Base-by-base conservation (phyloP, 2,329 filamentous ascomycete genomes). In the Alternaria triticimaculans region DNA sequence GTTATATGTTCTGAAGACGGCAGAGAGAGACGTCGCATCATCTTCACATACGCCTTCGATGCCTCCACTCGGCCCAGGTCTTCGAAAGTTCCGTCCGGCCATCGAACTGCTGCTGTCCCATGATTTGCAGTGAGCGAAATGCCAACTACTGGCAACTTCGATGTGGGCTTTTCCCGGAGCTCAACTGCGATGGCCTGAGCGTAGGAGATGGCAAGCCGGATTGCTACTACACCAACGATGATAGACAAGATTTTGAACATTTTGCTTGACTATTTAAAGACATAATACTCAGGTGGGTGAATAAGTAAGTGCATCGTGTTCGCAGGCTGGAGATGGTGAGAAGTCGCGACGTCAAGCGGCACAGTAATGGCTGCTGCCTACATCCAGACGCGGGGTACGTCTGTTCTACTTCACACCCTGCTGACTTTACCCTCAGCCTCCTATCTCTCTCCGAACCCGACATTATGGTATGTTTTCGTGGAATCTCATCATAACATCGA, bases 381-480 rank as follows among this genome's bases (percentile, higher is more conserved):
- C 15, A 5, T 18, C 9, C 15, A 10, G 37, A 5, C 5, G 37
- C 37, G 37, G 37, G 37, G 37, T 41, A 41, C 37, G 37, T 18
- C 37, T n/a, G 15, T 41, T 10, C 4, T 0, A 41, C 8, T 41
- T n/a, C 8, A 41, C 8, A 41, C 33, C 7, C 33, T 37, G 15
- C 33, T 37, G 30, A 37, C 14, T 37, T 9, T 37, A 37, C 33
- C 3, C 2, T 0, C 3, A n/a, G 8, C 4, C 4, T n/a, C 4
- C 15, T 5, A 10, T n/a, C 33, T 1, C 15, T 5, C 2, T 10
- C 33, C 4, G 15, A 10, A 10, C 15, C 33, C 8, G 33, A 5
- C 7, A 41, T n/a, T 10, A n/a, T 3, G 1, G 8, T n/a, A 41
- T 5, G 2, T 9, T 2, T n/a, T 9, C 15, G 7, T 5, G 2